Conservation (phyloP, 148 eudicot genomes). For the Vaccinium macrocarpon region DNA sequence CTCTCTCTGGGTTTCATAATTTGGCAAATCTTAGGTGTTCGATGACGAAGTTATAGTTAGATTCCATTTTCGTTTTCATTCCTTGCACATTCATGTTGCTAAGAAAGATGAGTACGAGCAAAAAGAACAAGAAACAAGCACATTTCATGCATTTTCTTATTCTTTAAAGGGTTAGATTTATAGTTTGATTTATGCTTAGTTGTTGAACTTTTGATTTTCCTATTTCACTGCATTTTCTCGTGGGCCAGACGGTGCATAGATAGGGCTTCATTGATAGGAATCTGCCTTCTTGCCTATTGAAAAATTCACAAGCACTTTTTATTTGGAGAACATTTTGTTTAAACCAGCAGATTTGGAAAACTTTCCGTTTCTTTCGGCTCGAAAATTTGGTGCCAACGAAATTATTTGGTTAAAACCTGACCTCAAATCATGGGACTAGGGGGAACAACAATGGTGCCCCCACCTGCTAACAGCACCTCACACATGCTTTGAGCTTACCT, state of each 20-base stretch:
- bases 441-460: no score
- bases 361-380: no score
- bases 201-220: neutral
- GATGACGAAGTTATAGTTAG: neutral
- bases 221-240: neutral
- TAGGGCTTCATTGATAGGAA: neutral
- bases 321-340: no score
- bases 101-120: neutral
- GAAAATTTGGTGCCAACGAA: no score
- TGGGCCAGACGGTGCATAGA: neutral
- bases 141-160: no score
- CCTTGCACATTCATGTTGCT: neutral
- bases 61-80: neutral
- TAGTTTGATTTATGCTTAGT: no score
- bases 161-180: no score
- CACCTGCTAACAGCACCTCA: no score
- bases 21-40: conserved; percentile 25
- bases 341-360: no score
- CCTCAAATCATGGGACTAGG: neutral
- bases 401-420: neutral
- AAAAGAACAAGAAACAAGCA: neutral
- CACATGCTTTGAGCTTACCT: no score
- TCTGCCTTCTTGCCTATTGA: neutral
- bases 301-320: neutral
- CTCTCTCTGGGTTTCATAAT: conserved; percentile 50